phyloP scores from a whole-genome alignment of 1,284 basidiomycete genomes.

The Apiotrichum porosum region DNA sequence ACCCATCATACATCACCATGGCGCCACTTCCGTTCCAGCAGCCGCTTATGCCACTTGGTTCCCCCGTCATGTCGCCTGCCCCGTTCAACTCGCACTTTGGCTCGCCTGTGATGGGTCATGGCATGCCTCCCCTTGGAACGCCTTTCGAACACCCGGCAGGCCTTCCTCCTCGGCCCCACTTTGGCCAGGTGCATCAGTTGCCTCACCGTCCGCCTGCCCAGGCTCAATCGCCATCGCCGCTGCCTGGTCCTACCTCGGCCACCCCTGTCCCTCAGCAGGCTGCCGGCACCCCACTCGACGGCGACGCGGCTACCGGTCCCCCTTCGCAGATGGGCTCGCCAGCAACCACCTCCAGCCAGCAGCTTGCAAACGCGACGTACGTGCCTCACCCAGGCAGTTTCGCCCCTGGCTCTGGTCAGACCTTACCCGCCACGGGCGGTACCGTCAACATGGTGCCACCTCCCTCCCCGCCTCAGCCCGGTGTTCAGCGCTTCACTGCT shows the following conservation, averaged over 20 bases:
- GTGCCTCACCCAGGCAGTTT: not conserved
- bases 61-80: not conserved
- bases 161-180: no score
- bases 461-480: slow-evolving; percentile 12
- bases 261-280: no score
- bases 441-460: not conserved
- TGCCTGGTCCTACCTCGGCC: no score
- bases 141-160: no score
- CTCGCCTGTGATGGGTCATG: not conserved
- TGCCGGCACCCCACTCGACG: no score
- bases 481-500: slow-evolving; percentile 6
- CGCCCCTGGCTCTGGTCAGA: slow-evolving; percentile 2
- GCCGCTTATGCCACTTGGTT: not conserved
- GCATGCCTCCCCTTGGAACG: not conserved
- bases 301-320: no score
- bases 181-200: no score
- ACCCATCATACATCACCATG: slow-evolving; percentile 10
- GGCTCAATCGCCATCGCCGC: no score
- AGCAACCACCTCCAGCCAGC: no score
- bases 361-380: no score
- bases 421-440: not conserved
- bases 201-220: no score
- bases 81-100: not conserved
- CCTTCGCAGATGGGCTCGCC: no score
- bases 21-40: slow-evolving; percentile 8